Conservation (phyloP, 2,329 filamentous ascomycete genomes). For the Diaporthe sp. region DNA sequence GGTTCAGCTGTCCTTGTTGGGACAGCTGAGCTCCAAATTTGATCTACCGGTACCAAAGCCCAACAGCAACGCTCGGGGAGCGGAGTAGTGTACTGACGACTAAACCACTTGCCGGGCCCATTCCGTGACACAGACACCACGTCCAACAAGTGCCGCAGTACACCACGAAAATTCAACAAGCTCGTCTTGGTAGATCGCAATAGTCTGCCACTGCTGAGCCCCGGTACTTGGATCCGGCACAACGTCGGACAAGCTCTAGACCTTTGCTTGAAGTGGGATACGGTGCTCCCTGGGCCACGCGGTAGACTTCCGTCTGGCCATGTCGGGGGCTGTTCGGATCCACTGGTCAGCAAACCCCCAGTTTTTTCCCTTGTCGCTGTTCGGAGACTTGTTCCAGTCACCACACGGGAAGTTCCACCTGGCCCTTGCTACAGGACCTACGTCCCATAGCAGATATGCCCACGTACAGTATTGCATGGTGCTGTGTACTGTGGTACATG, state of each 20-base stretch:
- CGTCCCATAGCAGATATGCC: conserved; percentile 6
- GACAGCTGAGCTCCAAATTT: conserved; percentile 9
- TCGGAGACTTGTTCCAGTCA: conserved; percentile 31
- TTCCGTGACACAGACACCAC: conserved; percentile 33
- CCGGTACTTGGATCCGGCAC: conserved; percentile 33
- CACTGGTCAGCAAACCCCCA: conserved; percentile 31
- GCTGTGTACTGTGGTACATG: conserved; percentile 19
- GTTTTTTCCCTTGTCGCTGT: conserved; percentile 15
- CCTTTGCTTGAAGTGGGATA: background rate
- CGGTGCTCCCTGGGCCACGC: conserved; percentile 23
- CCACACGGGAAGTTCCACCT: conserved; percentile 30
- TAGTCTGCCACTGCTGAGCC: conserved; percentile 31
- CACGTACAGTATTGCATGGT: conserved; percentile 10
- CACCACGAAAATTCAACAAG: conserved; percentile 29
- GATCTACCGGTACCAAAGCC: conserved; percentile 29
- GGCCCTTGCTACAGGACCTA: conserved; percentile 10
- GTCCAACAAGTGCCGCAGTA: conserved; percentile 33
- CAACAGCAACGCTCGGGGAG: conserved; percentile 19
- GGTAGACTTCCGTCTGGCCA: conserved; percentile 28
- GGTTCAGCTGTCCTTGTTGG: conserved; percentile 5
- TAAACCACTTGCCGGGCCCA: conserved; percentile 26
- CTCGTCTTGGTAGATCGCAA: conserved; percentile 34
- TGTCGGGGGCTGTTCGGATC: conserved; percentile 29
- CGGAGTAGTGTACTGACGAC: conserved; percentile 9
- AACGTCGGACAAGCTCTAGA: conserved; percentile 25